Base-by-base conservation (phyloP, 305 asterid species). In the Fraxinus latifolia region DNA sequence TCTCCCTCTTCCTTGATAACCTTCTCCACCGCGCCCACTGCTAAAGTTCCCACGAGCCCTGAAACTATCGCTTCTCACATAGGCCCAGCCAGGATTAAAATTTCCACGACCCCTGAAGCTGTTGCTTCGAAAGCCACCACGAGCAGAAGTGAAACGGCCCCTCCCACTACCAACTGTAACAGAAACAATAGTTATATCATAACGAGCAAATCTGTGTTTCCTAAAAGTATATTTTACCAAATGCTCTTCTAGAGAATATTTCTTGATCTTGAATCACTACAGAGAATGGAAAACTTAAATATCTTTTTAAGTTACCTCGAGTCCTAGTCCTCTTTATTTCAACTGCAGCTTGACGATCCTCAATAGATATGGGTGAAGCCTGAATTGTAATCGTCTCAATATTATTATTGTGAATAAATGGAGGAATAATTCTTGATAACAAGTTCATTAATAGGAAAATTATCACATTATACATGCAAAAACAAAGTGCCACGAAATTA, bases 241-340 rank as follows among this genome's bases (percentile, higher is more conserved):
- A 12, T 14, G 55, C 55, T 42, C 6, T 44, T 3, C 55, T 12
- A 14, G n/a, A 12, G 17, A 44, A 44, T 44, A 44, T 44, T 44
- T 44, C 55, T 44, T 44, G 55, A 44, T 17, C 17, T 50, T 12
- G 29, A 50, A 55, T 77, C 29, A 3, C 47, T 4, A 4, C 36
- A 23, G 72, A 65, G 72, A 21, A 11, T 65, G 3, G 44, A 77
- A 15, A 67, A 34, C 77, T 82, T 14, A 23, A 67, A 33, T 25
- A 37, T 70, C 8, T 0, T 15, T 79, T 6, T 14, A 47, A 82
- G 88, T 86, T 50, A 89, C 99, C 95, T 90, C 97, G 88, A 82
- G 93, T 87, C 21, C 93, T 90, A 44, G 97, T 88, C 86, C 97
- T 91, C 89, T 95, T 93, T 77, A 90, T 90, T 91, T 95, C 98